Evolutionary conservation across 441 rosid genomes (phyloP), one percentile per base, ranked within the genome.

Genomic region (Bocquillonia castaneifolia): DNA sequence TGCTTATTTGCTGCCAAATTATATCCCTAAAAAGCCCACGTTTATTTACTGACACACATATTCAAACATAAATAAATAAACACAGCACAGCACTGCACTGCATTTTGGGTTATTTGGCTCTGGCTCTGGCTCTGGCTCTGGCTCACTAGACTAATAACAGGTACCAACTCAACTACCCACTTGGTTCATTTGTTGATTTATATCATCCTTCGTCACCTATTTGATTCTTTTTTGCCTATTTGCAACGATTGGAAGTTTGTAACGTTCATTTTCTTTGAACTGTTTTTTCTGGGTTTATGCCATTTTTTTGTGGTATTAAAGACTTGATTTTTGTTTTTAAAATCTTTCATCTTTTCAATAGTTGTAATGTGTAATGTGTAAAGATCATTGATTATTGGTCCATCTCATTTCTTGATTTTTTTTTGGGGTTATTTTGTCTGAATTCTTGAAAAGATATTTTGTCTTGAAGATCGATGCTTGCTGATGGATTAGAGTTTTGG

Each of bases 91-190:
- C 47, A 50, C 18, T 9, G 4, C 13, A 10, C 32, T 26, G 2
- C 54, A 18, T 14, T 66, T 26, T 42, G 63, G 63, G 54, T 56
- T 67, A 20, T 18, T 44, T 56, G 70, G 29, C 63, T 54, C 20
- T 29, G 3, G 32, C 25, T 32, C n/a, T 17, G 62, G 25, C 13
- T 6, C 15, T 34, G 18, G 15, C 32, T 25, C 20, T 23, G 15
- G 22, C 34, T 39, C 40, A 47, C 51, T 8, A 4, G 51, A 5
- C 1, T 40, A 12, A 9, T 1, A 40, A 45, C 50, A 63, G 67
- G 67, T 56, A 40, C 17, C 62, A n/a, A n/a, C n/a, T n/a, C n/a
- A n/a, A n/a, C n/a, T 2, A 55, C 55, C 70, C 70, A 67, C 18
- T 56, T 67, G 20, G 13, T 26, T 31, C 22, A 8, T 40, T 23